Base-by-base conservation (phyloP, 2,329 filamentous ascomycete genomes). In the Epichloe uncinata region DNA sequence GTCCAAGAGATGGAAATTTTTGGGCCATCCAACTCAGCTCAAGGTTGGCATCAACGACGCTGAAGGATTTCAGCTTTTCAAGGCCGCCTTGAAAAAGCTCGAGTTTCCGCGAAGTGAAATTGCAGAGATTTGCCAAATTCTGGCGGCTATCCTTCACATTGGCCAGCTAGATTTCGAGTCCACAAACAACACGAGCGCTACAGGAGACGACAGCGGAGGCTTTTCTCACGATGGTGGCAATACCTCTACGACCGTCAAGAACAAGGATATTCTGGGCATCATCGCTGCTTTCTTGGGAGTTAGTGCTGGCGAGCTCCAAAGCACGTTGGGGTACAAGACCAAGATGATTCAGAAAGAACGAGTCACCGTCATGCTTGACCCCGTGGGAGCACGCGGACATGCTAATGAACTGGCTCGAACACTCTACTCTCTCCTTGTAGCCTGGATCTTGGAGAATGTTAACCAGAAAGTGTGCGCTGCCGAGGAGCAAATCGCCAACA, bases 341-440 rank as follows among this genome's bases (percentile, higher is more conserved):
- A 96, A 95, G 74, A 96, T 93, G 58, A 84, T 98, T 50, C 87
- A 94, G 62, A 85, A 89, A 55, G 93, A 98, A 72, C 84, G 93
- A 49, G 93, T 98, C n/a, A 98, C 93, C 0, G 87, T 98, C 56
- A 95, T 98, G 90, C 78, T 98, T 35, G 93, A 98, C 62, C 87
- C 91, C 6, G 82, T 81, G 51, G 93, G 93, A 38, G 93, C 93
- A 43, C 84, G 89, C 47, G 84, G 81, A 38, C 96, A 96, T 58
- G 93, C 93, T 15, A 90, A 97, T 61, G 93, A 97, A 66, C 78
- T 98, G 45, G 90, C 93, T 4, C 79, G 91, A 47, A 96, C 91
- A 0, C 72, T 98, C 0, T 98, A 98, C 69, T 91, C 90, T 5
- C 80, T 98, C 8, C 74, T 98, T 6, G 91, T 97, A 13, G 89